Base-by-base conservation (phyloP, 768 basidiomycete genomes). In the Mrakia blollopis region DNA sequence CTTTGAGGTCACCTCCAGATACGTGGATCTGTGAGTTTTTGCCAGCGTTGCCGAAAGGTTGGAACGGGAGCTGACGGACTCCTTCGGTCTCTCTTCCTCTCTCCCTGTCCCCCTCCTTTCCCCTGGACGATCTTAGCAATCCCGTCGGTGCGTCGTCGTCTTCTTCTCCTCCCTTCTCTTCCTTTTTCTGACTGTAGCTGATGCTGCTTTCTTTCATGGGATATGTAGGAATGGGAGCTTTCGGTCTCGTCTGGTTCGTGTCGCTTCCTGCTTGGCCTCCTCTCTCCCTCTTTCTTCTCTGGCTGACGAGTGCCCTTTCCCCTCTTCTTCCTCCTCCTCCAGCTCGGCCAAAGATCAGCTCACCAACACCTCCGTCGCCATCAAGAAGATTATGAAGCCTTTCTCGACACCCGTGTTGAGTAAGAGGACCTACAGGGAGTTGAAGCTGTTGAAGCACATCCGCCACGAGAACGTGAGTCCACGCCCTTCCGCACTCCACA, bases 381-480 rank as follows among this genome's bases (percentile, higher is more conserved):
- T 99, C 87, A 99, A 99, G 89, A 98, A 98, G 89, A 99, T 98
- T 87, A 98, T 98, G 96, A 99, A 99, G 85, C 97, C 97, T 10
- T 99, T 99, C 86, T 85, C 84, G 83, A 98, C 97, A 9, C 95
- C 97, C 28, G 97, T 99, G n/a, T 87, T 99, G 81, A 91, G 91
- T 84, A 98, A 98, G 86, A 88, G 97, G 79, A 99, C 97, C 1
- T 98, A 98, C 84, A 89, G 97, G 78, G 97, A 99, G 85, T 88
- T 99, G 81, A 99, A 99, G 85, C 88, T 99, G 60, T 88, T 99
- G 82, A 98, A 98, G 85, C 96, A 99, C 84, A 92, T 99, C 81
- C 92, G 96, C 82, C 96, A 98, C 84, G 96, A 98, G 86, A 99
- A 98, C 85, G 94, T 93, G 74, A 79, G 91, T 85, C 60, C 63